Conservation (phyloP, 306 rosid species). For the Cucurbita ficifolia region DNA sequence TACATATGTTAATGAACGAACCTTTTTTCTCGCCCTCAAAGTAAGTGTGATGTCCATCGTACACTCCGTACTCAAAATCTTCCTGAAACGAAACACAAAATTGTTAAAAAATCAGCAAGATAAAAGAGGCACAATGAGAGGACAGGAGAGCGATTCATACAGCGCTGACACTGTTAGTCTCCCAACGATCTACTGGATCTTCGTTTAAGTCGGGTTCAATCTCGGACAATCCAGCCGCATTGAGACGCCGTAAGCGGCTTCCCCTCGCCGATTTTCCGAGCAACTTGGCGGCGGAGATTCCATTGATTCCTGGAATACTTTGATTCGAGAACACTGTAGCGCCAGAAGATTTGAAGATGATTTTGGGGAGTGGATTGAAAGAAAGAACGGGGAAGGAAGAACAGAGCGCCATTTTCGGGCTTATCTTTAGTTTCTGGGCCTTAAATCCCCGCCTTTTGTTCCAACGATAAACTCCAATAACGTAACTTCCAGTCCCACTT, state of each 20-base stretch:
- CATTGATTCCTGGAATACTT: neutral
- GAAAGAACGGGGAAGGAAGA: constrained; percentile 36
- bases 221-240: constrained; percentile 52
- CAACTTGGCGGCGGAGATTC: constrained; percentile 3
- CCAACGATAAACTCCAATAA: neutral
- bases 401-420: constrained; percentile 35
- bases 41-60: constrained; percentile 78
- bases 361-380: constrained; percentile 20
- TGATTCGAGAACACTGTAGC: constrained; percentile 6
- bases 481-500: neutral
- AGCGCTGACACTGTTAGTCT: constrained; percentile 37
- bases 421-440: constrained; percentile 6
- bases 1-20: neutral
- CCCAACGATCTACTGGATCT: constrained; percentile 54
- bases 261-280: constrained; percentile 10
- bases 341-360: constrained; percentile 10
- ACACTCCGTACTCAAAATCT: constrained; percentile 60
- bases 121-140: neutral
- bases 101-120: neutral
- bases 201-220: constrained; percentile 79
- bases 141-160: constrained; percentile 14
- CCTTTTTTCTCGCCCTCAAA: constrained; percentile 54
- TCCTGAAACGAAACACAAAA: constrained; percentile 36
- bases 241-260: constrained; percentile 20
- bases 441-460: constrained; percentile 15